phyloP scores from a whole-genome alignment of 495 filamentous ascomycete genomes.

The Aspergillus sclerotioniger region DNA sequence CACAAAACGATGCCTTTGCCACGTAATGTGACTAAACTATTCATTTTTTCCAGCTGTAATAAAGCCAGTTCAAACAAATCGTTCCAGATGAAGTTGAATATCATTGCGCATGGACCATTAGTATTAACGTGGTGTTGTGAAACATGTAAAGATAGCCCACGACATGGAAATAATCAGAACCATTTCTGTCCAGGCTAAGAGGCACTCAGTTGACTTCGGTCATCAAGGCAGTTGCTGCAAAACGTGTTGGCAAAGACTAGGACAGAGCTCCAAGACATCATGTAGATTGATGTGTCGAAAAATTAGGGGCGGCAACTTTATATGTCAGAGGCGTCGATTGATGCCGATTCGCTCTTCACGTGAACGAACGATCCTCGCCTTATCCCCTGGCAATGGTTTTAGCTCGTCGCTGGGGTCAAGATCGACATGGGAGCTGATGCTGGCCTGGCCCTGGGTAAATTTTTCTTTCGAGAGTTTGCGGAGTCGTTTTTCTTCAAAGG shows the following conservation, averaged over 20 bases:
- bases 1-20: too few species aligned
- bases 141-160: too few species aligned
- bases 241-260: not conserved
- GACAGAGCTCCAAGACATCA: not conserved
- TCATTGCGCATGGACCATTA: too few species aligned
- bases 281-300: not conserved
- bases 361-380: conserved; percentile 47
- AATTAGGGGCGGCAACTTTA: not conserved
- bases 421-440: conserved; percentile 22
- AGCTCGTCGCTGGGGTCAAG: conserved; percentile 59
- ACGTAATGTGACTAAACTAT: too few species aligned
- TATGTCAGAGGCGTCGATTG: conserved; percentile 30
- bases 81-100: too few species aligned
- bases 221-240: not conserved
- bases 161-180: too few species aligned
- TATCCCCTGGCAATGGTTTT: conserved; percentile 55
- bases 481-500: conserved; percentile 64
- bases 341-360: conserved; percentile 51
- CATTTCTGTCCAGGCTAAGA: too few species aligned
- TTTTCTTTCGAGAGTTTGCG: conserved; percentile 32
- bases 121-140: too few species aligned
- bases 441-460: conserved; percentile 20
- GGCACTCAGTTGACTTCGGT: not conserved
- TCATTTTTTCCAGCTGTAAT: too few species aligned
- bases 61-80: too few species aligned